phyloP scores from a whole-genome alignment of 1,139 yeast genomes.

The Kurtzmaniella quercitrusa region DNA sequence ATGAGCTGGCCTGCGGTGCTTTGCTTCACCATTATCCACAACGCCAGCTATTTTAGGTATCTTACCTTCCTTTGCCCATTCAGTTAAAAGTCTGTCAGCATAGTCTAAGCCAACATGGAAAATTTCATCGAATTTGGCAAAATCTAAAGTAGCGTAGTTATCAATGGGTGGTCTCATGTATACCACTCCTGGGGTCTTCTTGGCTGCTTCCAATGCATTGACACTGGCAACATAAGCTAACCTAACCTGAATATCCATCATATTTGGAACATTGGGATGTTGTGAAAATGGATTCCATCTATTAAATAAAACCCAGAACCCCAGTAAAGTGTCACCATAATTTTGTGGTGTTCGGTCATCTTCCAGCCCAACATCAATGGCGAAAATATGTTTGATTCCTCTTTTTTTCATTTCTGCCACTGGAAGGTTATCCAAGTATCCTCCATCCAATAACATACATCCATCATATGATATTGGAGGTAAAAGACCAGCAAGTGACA shows the following conservation, averaged over 20 bases:
- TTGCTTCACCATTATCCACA: constrained; percentile 18
- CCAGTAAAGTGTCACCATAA: constrained; percentile 91
- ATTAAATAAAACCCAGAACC: constrained; percentile 85
- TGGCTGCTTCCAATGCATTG: constrained; percentile 85
- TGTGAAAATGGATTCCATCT: constrained; percentile 87
- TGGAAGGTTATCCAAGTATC: constrained; percentile 90
- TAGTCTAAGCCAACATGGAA: constrained; percentile 76
- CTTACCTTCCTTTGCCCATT: constrained; percentile 49
- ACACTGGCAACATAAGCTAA: constrained; percentile 95
- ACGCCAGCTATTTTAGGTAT: constrained; percentile 65
- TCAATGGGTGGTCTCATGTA: constrained; percentile 94
- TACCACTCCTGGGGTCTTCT: constrained; percentile 79
- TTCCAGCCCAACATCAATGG: constrained; percentile 96
- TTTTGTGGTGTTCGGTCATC: constrained; percentile 89
- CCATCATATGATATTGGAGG: constrained; percentile 92
- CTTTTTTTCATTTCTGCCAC: constrained; percentile 85
- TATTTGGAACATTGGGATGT: constrained; percentile 85
- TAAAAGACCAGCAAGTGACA: constrained; percentile 91
- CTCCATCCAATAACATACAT: constrained; percentile 91
- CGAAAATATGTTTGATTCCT: constrained; percentile 85
- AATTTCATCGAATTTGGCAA: constrained; percentile 88
- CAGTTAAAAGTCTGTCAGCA: constrained; percentile 56
- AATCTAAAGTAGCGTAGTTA: constrained; percentile 84
- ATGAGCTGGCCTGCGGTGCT: constrained; percentile 22
- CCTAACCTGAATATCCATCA: constrained; percentile 93